Base-by-base conservation (phyloP, 345 rosid species). In the Adansonia digitata region DNA sequence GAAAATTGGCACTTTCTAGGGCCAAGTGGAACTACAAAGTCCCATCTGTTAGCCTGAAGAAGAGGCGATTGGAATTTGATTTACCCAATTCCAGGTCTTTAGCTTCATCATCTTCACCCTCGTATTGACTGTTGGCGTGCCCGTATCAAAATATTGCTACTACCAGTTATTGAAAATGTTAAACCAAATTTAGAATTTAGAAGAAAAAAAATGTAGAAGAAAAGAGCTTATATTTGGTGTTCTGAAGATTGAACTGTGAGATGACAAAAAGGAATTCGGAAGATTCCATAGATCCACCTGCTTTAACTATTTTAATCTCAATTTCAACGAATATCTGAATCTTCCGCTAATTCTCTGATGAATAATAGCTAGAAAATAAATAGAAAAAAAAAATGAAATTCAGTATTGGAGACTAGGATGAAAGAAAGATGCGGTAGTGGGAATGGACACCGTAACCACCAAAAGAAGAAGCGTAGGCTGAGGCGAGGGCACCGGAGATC, bases 91-190 rank as follows among this genome's bases (percentile, higher is more conserved):
- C 77, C 73, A 77, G 48, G 61, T 84, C 91, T 12, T 20, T 46
- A 17, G 75, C 79, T 61, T 69, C 76, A 24, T 22, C 46, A 56
- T 78, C 74, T 48, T 75, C 88, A 13, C 83, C 86, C 18, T 87
- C 91, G 42, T 90, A 90, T 78, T 92, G 97, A 74, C 82, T 24
- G 77, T 92, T 88, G 42, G 87, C 93, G 80, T 92, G 94, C 63
- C 94, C 89, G 79, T 81, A 65, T 66, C 59, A 52, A 31, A 64
- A n/a, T n/a, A n/a, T n/a, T 37, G 8, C 39, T 37, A n/a, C 67
- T 51, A 46, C 15, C 22, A 68, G 8, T 2, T n/a, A 24, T 6
- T 24, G 71, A 61, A 29, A 43, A 51, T 0, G 17, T 26, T 6
- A 9, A 66, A 40, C 51, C 31, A n/a, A 70, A 27, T 24, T 9